Conservation (phyloP, 169 alveolate species). For the Eimeria zaria region DNA sequence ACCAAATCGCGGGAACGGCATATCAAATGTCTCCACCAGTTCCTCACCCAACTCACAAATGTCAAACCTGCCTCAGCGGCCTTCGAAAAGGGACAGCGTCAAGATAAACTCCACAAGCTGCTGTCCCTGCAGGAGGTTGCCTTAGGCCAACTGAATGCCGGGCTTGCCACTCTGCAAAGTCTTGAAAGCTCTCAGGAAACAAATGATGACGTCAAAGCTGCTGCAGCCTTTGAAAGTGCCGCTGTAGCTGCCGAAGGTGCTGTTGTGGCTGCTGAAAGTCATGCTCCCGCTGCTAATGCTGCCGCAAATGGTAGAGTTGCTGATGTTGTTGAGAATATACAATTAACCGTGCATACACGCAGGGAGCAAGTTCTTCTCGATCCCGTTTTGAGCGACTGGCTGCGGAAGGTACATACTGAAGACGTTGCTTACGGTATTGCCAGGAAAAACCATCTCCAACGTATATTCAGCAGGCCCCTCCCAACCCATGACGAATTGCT, state of each 20-base stretch:
- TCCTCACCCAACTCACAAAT: neutral
- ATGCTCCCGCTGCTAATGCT: neutral
- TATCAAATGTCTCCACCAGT: neutral
- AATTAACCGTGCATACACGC: neutral
- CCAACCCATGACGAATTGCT: neutral
- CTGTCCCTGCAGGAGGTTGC: conserved; percentile 1
- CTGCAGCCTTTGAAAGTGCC: neutral
- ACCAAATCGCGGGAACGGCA: neutral
- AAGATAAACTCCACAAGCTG: neutral
- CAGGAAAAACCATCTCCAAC: neutral
- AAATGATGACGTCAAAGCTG: neutral
- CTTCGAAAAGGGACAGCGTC: neutral
- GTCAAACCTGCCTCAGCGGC: neutral
- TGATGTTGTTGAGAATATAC: neutral
- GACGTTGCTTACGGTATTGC: neutral
- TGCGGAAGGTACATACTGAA: neutral
- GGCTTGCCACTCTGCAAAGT: neutral
- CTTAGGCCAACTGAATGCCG: neutral
- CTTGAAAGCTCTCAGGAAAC: neutral
- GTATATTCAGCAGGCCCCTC: neutral
- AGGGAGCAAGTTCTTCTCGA: neutral
- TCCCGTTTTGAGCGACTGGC: neutral
- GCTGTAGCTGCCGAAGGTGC: neutral
- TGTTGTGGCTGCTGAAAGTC: neutral
- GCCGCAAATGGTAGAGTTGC: neutral